phyloP scores from a whole-genome alignment of 202 grass and related monocot genomes.

The Eragrostis tef region DNA sequence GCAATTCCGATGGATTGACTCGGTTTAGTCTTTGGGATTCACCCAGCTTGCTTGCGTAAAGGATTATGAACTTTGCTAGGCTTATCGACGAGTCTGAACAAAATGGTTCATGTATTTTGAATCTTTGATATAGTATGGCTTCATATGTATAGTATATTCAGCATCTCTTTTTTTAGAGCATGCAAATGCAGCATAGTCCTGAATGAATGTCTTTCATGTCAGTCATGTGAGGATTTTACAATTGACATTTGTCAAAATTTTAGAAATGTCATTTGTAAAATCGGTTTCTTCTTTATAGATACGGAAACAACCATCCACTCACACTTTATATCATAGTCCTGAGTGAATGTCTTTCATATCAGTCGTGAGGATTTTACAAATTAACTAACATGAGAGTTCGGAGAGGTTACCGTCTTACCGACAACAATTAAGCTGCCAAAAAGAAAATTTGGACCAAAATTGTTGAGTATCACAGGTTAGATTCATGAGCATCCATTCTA shows the following conservation, averaged over 20 bases:
- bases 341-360: neutral
- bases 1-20: neutral
- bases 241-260: too few species aligned
- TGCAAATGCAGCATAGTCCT: neutral
- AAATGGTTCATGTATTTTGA: too few species aligned
- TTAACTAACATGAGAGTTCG: neutral
- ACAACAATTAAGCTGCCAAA: neutral
- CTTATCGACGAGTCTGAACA: too few species aligned
- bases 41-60: constrained; percentile 3
- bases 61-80: neutral
- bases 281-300: neutral
- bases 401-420: neutral
- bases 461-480: neutral
- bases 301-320: neutral
- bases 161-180: too few species aligned
- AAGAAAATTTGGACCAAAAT: neutral
- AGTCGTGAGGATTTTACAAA: neutral
- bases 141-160: neutral
- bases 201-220: neutral
- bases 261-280: too few species aligned
- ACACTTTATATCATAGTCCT: neutral
- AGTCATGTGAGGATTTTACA: too few species aligned
- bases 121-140: neutral
- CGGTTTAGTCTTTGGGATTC: neutral
- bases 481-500: neutral